Base-by-base conservation (phyloP, 2,329 filamentous ascomycete genomes). In the Verticillium nubilum region DNA sequence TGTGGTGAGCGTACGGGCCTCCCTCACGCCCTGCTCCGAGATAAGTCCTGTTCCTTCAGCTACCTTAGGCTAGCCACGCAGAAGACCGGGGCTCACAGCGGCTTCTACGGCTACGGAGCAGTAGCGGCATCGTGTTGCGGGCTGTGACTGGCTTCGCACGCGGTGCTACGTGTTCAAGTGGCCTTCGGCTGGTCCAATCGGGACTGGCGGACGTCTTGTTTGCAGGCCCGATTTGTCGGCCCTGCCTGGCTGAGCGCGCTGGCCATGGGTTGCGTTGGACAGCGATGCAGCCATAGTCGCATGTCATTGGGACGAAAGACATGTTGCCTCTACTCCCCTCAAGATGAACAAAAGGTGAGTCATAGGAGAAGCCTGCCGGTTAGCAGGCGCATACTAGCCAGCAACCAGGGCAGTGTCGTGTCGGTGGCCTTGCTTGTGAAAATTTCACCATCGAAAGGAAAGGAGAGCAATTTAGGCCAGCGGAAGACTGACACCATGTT, bases 201-300 rank as follows among this genome's bases (percentile, higher is more conserved):
- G 52, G 58, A 35, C 55, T 42, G 54, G 25, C 57, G 35, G 23
- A 28, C 27, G 56, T 63, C 65, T 63, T 63, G 63, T 63, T 62
- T 65, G 62, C 60, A 65, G 66, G 66, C 66, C 54, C 56, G 60
- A 68, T 67, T 66, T 64, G 66, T 50, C 65, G 62, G 66, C 65
- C 57, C 66, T 58, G 63, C 65, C 68, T 65, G 61, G 64, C 62
- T 12, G 64, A 63, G 57, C 58, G 66, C 62, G 67, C 67, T 69
- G 69, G 68, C 66, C 70, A 25, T 55, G 28, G 54, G 55, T 52
- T 60, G 25, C 53, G 60, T 63, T 63, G 62, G 62, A 63, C 62
- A 63, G 56, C 62, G 62, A 56, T 63, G 62, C 62, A 63, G 62
- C 60, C 56, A 27, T n/a, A 54, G 52, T 59, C 54, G 58, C 29